Evolutionary conservation across 768 basidiomycete species (phyloP), one percentile per base, ranked within the genome.

Genomic region (Kwoniella pini): DNA sequence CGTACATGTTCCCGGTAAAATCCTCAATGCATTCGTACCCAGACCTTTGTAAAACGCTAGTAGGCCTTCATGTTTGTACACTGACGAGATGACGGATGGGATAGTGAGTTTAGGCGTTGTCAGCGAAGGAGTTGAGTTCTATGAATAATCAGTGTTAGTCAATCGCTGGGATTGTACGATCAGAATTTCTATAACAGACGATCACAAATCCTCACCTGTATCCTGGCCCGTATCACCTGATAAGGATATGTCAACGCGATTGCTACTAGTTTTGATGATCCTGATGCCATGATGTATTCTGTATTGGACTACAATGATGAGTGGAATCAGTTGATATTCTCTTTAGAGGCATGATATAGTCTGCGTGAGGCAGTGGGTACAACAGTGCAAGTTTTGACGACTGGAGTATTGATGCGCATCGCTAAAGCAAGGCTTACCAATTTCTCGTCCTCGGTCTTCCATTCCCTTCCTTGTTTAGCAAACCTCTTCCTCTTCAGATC

Each of bases 1-100:
- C 45, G 97, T 89, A 76, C 95, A 97, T 2, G 95, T 98, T 27
- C 95, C 96, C 0, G 96, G 96, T 15, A 98, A 83, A 49, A 99
- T 94, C 13, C 96, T 85, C 12, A 99, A 86, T 24, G 96, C 84
- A 73, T 97, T 98, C 26, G 91, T 94, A 1, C 87, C 94, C 7
- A 99, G 83, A 1, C 96, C 96, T 49, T 94, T 89, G 79, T 97
- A 99, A 77, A 98, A 98, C 1, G 91, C 95, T 46, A 82, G 80
- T 15, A 88, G 40, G 11, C 94, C 89, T 76, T 96, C 94, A 59
- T 87, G 82, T 31, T 80, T 75, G 85, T 87, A 98, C 1, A 93
- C 95, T 44, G 86, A 85, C 53, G 81, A 82, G 70, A 96, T 86
- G 30, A 89, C 90, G 28, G 85, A 82, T 6, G 87, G 86, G 62